A percentile compares a stretch with the other conserved stretches of the same genome.
These are phyloP conservation scores for Cutaneotrichosporon cutaneum DNA, from an alignment of 1,284 basidiomycete species.

Conservation along the genomic window DNA sequence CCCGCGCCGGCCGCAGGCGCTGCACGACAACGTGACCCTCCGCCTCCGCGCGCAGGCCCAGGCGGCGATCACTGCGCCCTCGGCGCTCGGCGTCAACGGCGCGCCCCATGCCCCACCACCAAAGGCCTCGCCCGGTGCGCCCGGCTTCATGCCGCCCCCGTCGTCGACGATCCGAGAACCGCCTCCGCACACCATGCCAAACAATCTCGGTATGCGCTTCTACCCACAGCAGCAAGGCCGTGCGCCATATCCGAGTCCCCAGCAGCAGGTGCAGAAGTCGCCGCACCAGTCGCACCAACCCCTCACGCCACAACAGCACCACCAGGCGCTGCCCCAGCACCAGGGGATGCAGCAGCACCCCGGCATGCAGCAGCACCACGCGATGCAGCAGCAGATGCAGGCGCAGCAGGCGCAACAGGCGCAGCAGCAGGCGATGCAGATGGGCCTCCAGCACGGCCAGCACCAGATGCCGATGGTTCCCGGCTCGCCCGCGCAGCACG, in stretches of 20 bases:
- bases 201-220: slow-evolving; percentile 1
- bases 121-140: slow-evolving; percentile 12
- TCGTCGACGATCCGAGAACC: slow-evolving; percentile 19
- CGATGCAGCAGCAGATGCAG: slow-evolving; percentile 10
- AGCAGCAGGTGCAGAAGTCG: slow-evolving; percentile 7
- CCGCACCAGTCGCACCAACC: slow-evolving; percentile 12
- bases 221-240: slow-evolving; percentile 7
- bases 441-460: neutral
- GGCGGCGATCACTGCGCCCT: slow-evolving; percentile 17
- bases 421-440: slow-evolving; percentile 3
- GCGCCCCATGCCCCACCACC: slow-evolving; percentile 15
- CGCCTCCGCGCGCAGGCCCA: slow-evolving; percentile 18
- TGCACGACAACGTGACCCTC: slow-evolving; percentile 38
- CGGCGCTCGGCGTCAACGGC: slow-evolving; percentile 18
- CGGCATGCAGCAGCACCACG: slow-evolving; percentile 6
- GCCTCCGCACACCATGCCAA: slow-evolving; percentile 22
- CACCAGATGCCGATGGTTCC: slow-evolving; percentile 3
- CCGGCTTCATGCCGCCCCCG: slow-evolving; percentile 16
- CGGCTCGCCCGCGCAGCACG: slow-evolving; percentile 2
- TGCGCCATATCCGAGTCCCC: slow-evolving; percentile 3
- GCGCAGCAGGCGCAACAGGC: neutral
- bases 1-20: slow-evolving; percentile 40
- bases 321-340: slow-evolving; percentile 6
- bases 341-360: slow-evolving; percentile 12
- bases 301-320: slow-evolving; percentile 2